A percentile compares a stretch with the other conserved stretches of the same genome.
phyloP scores from a whole-genome alignment of 257 asterid species.

The Knoxia roxburghii region DNA sequence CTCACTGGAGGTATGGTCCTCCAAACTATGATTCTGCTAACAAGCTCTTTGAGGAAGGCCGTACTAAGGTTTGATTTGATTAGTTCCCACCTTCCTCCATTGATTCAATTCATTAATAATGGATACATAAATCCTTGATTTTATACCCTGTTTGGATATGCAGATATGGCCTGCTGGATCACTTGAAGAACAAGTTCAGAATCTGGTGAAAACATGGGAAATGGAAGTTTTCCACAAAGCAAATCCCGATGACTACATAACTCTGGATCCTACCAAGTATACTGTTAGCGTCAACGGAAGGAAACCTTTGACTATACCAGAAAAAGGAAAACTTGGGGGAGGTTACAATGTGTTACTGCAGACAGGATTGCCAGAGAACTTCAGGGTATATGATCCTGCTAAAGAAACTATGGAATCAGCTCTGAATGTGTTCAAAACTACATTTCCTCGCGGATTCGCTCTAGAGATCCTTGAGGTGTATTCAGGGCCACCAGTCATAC shows the following conservation, averaged over 20 bases:
- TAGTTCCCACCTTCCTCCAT: background rate
- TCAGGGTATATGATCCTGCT: constrained; percentile 51
- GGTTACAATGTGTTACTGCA: constrained; percentile 68
- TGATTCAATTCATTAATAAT: background rate
- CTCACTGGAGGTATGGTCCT: constrained; percentile 57
- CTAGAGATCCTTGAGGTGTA: constrained; percentile 58
- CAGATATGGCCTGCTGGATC: constrained; percentile 59
- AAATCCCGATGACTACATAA: constrained; percentile 36
- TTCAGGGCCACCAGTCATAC: constrained; percentile 65
- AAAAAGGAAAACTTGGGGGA: constrained; percentile 52
- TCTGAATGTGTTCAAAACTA: constrained; percentile 41
- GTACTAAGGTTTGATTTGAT: constrained; percentile 49
- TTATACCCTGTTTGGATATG: background rate
- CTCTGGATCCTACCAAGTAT: constrained; percentile 36
- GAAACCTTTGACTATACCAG: constrained; percentile 27
- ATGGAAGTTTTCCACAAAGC: constrained; percentile 62
- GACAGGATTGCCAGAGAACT: constrained; percentile 50
- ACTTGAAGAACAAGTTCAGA: constrained; percentile 55
- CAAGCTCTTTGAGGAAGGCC: constrained; percentile 70
- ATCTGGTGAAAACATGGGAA: constrained; percentile 62
- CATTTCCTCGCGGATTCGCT: constrained; percentile 66
- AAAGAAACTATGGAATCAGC: constrained; percentile 54
- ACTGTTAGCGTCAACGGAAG: constrained; percentile 36
- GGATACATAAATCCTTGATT: background rate
- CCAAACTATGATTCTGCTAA: constrained; percentile 68